Evolutionary conservation across 129 eudicot genomes (phyloP).

Genomic region (Ambrosia artemisiifolia): DNA sequence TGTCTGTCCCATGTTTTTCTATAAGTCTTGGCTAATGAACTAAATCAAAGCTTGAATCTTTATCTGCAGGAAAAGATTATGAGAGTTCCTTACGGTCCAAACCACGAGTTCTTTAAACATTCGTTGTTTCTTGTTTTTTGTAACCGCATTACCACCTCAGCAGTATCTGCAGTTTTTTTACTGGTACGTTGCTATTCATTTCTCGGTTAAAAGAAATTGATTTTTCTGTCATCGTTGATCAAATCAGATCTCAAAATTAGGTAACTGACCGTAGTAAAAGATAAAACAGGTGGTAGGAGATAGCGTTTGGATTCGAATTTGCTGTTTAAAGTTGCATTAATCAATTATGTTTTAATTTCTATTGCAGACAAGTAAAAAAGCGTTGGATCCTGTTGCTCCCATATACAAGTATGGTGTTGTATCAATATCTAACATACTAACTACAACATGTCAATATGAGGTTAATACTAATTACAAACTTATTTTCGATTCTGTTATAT

Average conservation of each 20-base stretch:
- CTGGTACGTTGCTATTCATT: slow-evolving; percentile 44
- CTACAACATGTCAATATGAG: slow-evolving; percentile 99
- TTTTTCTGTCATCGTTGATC: not conserved
- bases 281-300: not conserved
- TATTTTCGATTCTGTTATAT: not conserved
- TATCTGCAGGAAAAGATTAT: slow-evolving; percentile 87
- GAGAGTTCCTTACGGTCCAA: slow-evolving; percentile 94
- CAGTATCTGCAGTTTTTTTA: slow-evolving; percentile 77
- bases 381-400: slow-evolving; percentile 96
- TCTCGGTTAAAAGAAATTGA: slow-evolving; percentile 1
- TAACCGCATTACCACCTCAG: slow-evolving; percentile 91
- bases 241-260: not conserved
- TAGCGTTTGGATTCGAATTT: too few species aligned
- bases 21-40: not conserved
- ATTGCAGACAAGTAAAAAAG: slow-evolving; percentile 75
- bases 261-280: too few species aligned
- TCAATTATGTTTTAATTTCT: slow-evolving; percentile 1
- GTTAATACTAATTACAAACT: slow-evolving; percentile 28
- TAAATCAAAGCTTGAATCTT: slow-evolving; percentile 6
- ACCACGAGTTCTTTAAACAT: slow-evolving; percentile 74
- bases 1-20: not conserved
- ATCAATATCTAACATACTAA: slow-evolving; percentile 91
- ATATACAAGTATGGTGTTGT: slow-evolving; percentile 76
- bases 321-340: too few species aligned
- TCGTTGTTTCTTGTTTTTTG: slow-evolving; percentile 96